phyloP scores from a whole-genome alignment of 495 filamentous ascomycete species.

The Amorphotheca resinae region DNA sequence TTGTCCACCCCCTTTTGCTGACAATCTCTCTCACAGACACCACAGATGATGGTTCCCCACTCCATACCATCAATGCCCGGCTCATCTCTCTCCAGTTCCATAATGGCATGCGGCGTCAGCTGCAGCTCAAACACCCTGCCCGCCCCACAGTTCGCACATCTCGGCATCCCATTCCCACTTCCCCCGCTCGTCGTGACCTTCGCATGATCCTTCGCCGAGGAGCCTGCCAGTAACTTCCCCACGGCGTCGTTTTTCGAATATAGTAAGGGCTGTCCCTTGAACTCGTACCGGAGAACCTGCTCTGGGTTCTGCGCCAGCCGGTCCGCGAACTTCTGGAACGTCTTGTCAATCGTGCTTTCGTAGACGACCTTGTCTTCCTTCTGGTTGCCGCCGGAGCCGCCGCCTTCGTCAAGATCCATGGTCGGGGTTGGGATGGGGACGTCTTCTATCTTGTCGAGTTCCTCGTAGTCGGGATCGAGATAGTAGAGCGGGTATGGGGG shows the following conservation, averaged over 20 bases:
- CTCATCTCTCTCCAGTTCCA: conserved; percentile 72
- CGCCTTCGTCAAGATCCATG: conserved; percentile 43
- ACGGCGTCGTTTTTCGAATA: conserved; percentile 67
- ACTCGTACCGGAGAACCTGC: conserved; percentile 89
- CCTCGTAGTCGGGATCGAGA: conserved; percentile 90
- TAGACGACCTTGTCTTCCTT: conserved; percentile 74
- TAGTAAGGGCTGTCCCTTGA: conserved; percentile 63
- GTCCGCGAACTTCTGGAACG: conserved; percentile 87
- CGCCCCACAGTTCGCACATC: conserved; percentile 63
- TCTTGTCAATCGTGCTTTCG: conserved; percentile 71
- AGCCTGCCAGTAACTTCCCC: conserved; percentile 43
- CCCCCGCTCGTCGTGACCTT: conserved; percentile 18
- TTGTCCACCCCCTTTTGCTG: conserved; percentile 37
- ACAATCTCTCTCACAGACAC: conserved; percentile 67
- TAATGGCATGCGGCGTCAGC: conserved; percentile 81
- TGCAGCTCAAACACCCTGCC: conserved; percentile 82
- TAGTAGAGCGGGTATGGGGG: conserved; percentile 60
- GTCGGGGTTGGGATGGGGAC: conserved; percentile 34
- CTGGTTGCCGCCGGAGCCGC: conserved; percentile 30
- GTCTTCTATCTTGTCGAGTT: conserved; percentile 43
- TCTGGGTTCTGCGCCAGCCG: conserved; percentile 83
- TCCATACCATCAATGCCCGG: conserved; percentile 85
- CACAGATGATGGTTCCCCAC: conserved; percentile 93
- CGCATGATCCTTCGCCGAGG: conserved; percentile 4
- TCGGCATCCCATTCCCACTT: conserved; percentile 39